Evolutionary conservation across 2,329 filamentous ascomycete species (phyloP).

Genomic region (Colletotrichum tofieldiae): DNA sequence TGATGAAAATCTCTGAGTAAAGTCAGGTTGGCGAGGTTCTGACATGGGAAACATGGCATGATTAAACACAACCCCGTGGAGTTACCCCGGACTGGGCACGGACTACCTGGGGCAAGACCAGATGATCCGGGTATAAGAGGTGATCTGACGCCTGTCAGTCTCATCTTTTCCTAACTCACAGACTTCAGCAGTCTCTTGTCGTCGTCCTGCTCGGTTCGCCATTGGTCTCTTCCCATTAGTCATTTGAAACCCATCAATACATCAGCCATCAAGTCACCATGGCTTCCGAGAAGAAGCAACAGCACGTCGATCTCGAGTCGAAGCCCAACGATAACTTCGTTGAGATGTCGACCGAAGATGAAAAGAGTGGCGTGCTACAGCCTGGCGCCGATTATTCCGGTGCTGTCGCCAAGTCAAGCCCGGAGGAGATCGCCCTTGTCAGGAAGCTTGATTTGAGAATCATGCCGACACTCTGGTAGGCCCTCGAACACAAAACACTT

Average conservation of each 20-base stretch:
- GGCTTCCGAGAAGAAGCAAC: constrained; percentile 30
- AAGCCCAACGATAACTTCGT: constrained; percentile 48
- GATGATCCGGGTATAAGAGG: constrained; percentile 21
- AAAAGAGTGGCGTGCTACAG: constrained; percentile 46
- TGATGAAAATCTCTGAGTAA: neutral
- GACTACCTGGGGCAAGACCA: constrained; percentile 5
- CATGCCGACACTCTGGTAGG: constrained; percentile 57
- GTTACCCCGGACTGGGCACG: constrained; percentile 27
- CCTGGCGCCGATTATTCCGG: constrained; percentile 53
- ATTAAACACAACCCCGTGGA: constrained; percentile 29
- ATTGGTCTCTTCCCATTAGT: neutral
- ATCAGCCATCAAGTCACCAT: neutral
- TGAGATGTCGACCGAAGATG: constrained; percentile 44
- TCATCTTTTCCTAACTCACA: constrained; percentile 11
- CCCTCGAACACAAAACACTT: fast-evolving
- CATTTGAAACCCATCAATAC: neutral
- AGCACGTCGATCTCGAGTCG: constrained; percentile 44
- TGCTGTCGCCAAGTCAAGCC: constrained; percentile 52
- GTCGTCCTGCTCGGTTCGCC: neutral
- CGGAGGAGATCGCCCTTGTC: constrained; percentile 55
- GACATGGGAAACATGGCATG: constrained; percentile 8
- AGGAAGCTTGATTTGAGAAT: constrained; percentile 55
- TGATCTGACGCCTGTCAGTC: constrained; percentile 9
- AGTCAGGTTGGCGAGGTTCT: neutral
- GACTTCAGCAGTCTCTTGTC: neutral